Base-by-base conservation (phyloP, 257 asterid species). In the Capsicum pubescens region DNA sequence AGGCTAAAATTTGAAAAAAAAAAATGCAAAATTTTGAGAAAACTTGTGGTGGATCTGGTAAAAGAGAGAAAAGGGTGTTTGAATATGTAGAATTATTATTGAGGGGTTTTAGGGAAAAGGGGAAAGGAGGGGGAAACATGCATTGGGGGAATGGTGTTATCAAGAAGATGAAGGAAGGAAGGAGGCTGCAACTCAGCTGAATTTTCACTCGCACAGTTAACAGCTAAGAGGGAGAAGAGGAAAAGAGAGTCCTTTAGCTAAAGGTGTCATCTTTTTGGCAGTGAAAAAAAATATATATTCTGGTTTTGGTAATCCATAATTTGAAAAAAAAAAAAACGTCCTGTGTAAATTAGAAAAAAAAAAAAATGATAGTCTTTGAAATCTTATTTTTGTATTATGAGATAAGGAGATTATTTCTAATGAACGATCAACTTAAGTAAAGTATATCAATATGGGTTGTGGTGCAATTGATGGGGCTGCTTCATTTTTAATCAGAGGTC, bases 11-110 rank as follows among this genome's bases (percentile, higher is more conserved):
- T 36, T 36, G 42, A 26, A 26, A 26, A 26, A 26, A 26, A 26
- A 26, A 26, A 26, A 26, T 26, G 32, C 32, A 39, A 4, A 1
- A 13, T 54, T 50, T 21, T 26, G 58, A 74, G 61, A 0, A 13
- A 44, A 8, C 13, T 13, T 26, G 8, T 77, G 82, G 5, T 77
- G 82, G 82, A 77, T 77, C 82, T 77, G 32, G 21, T 54, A 57
- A 54, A 76, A 26, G 7, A 15, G 4, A 52, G 63, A 54, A 54
- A 35, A 54, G 32, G 82, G 16, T 5, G 32, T 77, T 3, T 54
- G 64, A 77, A 76, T 76, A 74, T 74, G 44, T 50, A 14, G 42
- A 42, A 21, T 13, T 7, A 42, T 3, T 70, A 2, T 10, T 70
- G 56, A 44, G 79, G 42, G 46, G 14, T 6, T 36, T 44, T 44